Evolutionary conservation across 768 basidiomycete species (phyloP).

Genomic region (Phaeotremella fagi): DNA sequence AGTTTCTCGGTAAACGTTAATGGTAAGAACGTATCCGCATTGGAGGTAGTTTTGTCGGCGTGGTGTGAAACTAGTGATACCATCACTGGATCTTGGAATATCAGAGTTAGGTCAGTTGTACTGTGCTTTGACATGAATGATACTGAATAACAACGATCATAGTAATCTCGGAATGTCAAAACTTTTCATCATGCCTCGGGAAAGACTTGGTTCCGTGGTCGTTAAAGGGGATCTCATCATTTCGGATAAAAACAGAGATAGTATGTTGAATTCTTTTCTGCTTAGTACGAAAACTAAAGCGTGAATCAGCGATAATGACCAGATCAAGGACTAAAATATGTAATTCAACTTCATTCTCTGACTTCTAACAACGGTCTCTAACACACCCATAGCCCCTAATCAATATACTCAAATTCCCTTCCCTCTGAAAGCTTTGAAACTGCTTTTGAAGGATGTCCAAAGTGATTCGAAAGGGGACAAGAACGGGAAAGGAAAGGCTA

Average conservation of each 20-base stretch:
- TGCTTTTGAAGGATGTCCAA: constrained; percentile 77
- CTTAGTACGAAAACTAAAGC: background rate
- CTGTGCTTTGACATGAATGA: background rate
- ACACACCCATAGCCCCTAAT: constrained; percentile 63
- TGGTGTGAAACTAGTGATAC: constrained; percentile 95
- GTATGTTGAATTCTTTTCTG: constrained; percentile 56
- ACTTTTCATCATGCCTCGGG: constrained; percentile 64
- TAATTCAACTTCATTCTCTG: constrained; percentile 50
- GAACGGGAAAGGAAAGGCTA: constrained; percentile 56
- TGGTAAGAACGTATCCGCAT: constrained; percentile 55
- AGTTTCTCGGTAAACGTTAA: constrained; percentile 54
- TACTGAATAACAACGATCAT: background rate
- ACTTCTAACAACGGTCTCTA: constrained; percentile 17
- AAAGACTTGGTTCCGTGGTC: constrained; percentile 60
- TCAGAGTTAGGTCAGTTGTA: constrained; percentile 58
- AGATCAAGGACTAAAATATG: constrained; percentile 81
- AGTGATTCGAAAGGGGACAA: constrained; percentile 44
- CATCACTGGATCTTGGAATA: constrained; percentile 93
- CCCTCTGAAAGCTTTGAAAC: constrained; percentile 86
- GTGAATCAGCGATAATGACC: constrained; percentile 94
- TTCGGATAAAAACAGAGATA: constrained; percentile 69
- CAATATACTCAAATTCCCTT: constrained; percentile 82
- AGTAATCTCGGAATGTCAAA: constrained; percentile 73
- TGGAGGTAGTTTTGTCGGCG: constrained; percentile 82
- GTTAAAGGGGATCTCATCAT: constrained; percentile 93